Base-by-base conservation (phyloP, 108 stramenopile species). In the Nitzschia inconspicua region DNA sequence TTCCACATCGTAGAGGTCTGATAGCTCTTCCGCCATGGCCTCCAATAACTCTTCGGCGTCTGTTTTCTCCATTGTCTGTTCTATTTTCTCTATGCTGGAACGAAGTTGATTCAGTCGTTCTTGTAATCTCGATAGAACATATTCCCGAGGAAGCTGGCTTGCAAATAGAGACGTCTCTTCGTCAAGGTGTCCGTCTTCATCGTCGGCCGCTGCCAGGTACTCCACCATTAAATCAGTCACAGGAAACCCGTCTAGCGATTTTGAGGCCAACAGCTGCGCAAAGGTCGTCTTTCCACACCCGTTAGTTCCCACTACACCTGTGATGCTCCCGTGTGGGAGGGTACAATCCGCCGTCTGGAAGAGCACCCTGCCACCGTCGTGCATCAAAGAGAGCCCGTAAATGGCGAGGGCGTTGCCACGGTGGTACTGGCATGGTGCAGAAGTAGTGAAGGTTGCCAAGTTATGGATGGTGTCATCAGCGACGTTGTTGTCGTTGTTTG, bases 291-390 rank as follows among this genome's bases (percentile, higher is more conserved):
- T 80, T 0, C 79, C 79, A 20, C 49, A 52, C 10, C 73, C 73
- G 49, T 79, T 79, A 22, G 65, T 64, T 3, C 74, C 79, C 5
- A 80, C 67, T 8, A 80, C 30, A 3, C 71, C 79, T 9, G 66
- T 61, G n/a, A 80, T 44, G 10, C 20, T 48, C 13, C 73, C 67
- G 24, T 55, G 70, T 3, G 20, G 25, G 0, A 80, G 47, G 0
- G 46, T 42, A 22, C 74, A 25, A 44, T 70, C 63, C 16, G 68
- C 9, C 3, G 54, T 28, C 3, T 73, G 24, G 32, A 67, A 73
- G 29, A 73, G 29, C 16, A 44, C 14, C n/a, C n/a, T 39, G 11
- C 37, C 37, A 14, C 37, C 37, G n/a, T 39, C 37, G n/a, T 39
- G 37, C 11, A 1, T 39, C n/a, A 39, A 0, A 39, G 14, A 14